Percentiles rank a stretch among this genome's conserved stretches.
Conservation (phyloP, 257 asterid species). For the Avicennia marina region DNA sequence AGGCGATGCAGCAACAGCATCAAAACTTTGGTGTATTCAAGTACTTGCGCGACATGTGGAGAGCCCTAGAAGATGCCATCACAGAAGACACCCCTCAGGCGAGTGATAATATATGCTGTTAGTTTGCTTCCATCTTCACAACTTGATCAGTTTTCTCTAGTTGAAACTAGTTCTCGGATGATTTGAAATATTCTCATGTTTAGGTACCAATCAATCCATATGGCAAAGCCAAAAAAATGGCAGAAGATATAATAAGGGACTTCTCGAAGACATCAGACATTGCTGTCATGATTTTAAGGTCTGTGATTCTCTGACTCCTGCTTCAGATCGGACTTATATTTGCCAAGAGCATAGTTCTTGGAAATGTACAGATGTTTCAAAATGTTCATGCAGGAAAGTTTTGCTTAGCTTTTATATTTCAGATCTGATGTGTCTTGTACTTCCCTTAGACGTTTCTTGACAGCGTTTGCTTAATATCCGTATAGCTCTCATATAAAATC, state of each 20-base stretch:
- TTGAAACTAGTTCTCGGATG: too few relatives aligned
- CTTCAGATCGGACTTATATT: too few relatives aligned
- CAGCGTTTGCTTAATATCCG: too few relatives aligned
- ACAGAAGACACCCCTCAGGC: constrained; percentile 83
- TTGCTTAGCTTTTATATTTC: too few relatives aligned
- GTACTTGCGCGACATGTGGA: constrained; percentile 97
- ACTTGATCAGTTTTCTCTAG: neutral
- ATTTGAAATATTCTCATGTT: neutral
- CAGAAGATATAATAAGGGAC: constrained; percentile 84
- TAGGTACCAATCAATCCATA: constrained; percentile 86
- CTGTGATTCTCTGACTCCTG: constrained; percentile 7
- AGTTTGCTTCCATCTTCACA: too few relatives aligned
- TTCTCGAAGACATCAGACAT: constrained; percentile 79
- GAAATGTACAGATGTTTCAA: too few relatives aligned
- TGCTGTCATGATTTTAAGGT: constrained; percentile 91
- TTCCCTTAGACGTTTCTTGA: too few relatives aligned
- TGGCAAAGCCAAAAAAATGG: constrained; percentile 97
- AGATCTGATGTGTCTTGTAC: too few relatives aligned
- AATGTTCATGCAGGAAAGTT: too few relatives aligned
- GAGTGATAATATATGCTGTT: too few relatives aligned
- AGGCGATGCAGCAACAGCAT: constrained; percentile 70
- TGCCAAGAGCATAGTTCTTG: neutral
- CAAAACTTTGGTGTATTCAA: constrained; percentile 78
- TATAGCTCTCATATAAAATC: too few relatives aligned
- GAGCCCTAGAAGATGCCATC: constrained; percentile 96